Evolutionary conservation across 805 yeast genomes (phyloP).

Genomic region (Teunomyces gatunensis): DNA sequence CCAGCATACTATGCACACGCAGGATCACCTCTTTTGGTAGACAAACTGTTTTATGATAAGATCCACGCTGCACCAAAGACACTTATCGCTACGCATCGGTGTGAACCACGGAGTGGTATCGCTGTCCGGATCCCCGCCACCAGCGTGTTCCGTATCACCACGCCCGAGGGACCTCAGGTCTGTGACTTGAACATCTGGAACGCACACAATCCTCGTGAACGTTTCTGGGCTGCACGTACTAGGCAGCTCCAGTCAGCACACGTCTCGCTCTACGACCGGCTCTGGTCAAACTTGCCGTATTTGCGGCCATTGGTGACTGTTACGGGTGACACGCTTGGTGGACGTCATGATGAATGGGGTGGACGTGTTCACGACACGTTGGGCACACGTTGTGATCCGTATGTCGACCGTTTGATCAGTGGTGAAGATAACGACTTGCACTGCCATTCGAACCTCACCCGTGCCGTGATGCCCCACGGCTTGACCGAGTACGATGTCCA

Average conservation of each 20-base stretch:
- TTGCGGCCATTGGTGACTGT: conserved; percentile 63
- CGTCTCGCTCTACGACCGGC: conserved; percentile 57
- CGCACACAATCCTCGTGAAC: conserved; percentile 56
- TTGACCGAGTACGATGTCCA: conserved; percentile 66
- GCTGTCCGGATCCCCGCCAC: conserved; percentile 66
- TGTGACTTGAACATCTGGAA: conserved; percentile 70
- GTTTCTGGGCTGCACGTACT: conserved; percentile 69
- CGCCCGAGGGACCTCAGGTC: conserved; percentile 71
- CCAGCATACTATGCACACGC: conserved; percentile 59
- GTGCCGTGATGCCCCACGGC: conserved; percentile 59
- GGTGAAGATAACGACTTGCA: conserved; percentile 67
- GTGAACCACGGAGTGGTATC: conserved; percentile 56
- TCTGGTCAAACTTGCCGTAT: conserved; percentile 68
- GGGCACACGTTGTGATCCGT: conserved; percentile 71
- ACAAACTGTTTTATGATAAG: conserved; percentile 44
- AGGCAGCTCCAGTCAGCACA: conserved; percentile 65
- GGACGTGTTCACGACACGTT: conserved; percentile 63
- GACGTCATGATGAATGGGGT: conserved; percentile 62
- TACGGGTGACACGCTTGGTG: conserved; percentile 55
- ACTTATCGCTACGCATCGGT: conserved; percentile 38
- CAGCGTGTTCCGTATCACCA: conserved; percentile 54
- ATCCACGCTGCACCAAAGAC: conserved; percentile 46
- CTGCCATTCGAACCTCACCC: conserved; percentile 61
- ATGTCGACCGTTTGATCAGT: conserved; percentile 59
- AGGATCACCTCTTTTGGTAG: conserved; percentile 52